These are phyloP conservation scores for Gnomoniopsis smithogilvyi DNA, from an alignment of 2,329 filamentous ascomycete genomes.

Conservation along the genomic window DNA sequence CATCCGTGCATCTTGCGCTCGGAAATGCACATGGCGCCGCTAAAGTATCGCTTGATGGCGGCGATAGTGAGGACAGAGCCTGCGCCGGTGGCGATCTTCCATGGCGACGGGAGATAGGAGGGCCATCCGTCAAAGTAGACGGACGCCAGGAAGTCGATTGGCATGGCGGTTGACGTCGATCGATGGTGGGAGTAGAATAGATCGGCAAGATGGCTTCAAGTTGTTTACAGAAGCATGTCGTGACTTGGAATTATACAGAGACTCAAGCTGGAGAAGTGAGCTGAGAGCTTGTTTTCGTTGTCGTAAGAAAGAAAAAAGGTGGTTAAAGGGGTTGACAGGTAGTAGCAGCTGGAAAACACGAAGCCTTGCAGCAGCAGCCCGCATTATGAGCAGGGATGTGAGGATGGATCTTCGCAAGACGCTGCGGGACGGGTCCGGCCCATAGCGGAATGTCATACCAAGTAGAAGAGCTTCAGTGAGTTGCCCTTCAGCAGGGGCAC, in stretches of 20 bases:
- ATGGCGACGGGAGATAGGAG: slow-evolving; percentile 41
- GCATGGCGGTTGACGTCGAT: slow-evolving; percentile 37
- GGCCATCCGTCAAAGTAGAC: slow-evolving; percentile 48
- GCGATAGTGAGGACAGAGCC: slow-evolving; percentile 36
- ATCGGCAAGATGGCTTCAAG: slow-evolving; percentile 2
- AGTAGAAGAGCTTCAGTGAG: too few species aligned
- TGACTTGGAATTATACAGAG: background rate
- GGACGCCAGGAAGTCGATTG: slow-evolving; percentile 48
- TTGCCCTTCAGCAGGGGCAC: background rate
- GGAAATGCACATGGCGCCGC: slow-evolving; percentile 68
- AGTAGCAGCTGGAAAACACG: slow-evolving; percentile 7
- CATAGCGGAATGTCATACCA: too few species aligned
- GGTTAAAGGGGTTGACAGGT: background rate
- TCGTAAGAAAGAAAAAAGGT: background rate
- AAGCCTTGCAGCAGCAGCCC: slow-evolving; percentile 9
- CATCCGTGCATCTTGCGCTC: slow-evolving; percentile 90
- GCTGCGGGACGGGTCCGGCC: too few species aligned
- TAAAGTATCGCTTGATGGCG: slow-evolving; percentile 69
- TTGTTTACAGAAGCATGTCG: slow-evolving; percentile 16
- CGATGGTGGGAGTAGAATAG: background rate
- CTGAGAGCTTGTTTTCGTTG: background rate
- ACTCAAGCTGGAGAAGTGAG: background rate
- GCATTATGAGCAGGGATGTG: too few species aligned
- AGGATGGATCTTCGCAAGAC: too few species aligned
- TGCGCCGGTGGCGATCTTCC: slow-evolving; percentile 37